A percentile compares a stretch with the other conserved stretches of the same genome.
phyloP scores from a whole-genome alignment of 108 stramenopile genomes.

The Conticribra guillardii region DNA sequence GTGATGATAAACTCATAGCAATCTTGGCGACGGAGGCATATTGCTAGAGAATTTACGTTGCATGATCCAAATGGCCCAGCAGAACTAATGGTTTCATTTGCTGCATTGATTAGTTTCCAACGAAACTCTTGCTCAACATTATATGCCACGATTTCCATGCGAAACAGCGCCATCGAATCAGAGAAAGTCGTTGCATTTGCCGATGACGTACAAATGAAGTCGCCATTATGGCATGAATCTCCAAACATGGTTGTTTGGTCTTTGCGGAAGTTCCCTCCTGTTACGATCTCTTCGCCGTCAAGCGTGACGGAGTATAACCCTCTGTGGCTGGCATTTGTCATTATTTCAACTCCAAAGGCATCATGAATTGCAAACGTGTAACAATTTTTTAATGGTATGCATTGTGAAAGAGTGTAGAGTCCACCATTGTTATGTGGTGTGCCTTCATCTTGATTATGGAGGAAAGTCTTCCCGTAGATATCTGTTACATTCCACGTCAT shows the following conservation, averaged over 20 bases:
- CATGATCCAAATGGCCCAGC: constrained; percentile 43
- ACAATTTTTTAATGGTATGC: constrained; percentile 21
- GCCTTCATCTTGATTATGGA: constrained; percentile 7
- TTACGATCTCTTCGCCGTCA: constrained; percentile 18
- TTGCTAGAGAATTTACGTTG: constrained; percentile 32
- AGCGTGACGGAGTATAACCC: constrained; percentile 27
- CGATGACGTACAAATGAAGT: too few relatives aligned
- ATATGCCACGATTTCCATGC: constrained; percentile 29
- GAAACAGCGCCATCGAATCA: constrained; percentile 28
- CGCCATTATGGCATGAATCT: constrained; percentile 18
- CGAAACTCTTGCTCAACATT: constrained; percentile 8
- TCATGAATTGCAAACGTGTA: constrained; percentile 36
- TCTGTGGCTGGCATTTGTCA: constrained; percentile 3
- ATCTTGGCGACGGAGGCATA: constrained; percentile 31
- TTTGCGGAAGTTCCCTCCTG: constrained; percentile 17
- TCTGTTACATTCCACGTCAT: constrained; percentile 31
- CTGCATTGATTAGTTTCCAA: constrained; percentile 34
- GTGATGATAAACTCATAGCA: constrained; percentile 32
- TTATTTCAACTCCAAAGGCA: neutral
- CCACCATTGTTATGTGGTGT: neutral
- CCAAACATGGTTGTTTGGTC: constrained; percentile 37
- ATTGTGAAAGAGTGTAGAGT: too few relatives aligned
- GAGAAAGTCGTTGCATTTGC: constrained; percentile 4
- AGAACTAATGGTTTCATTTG: constrained; percentile 15
- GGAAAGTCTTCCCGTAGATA: constrained; percentile 15